These are phyloP conservation scores for Bocquillonia castaneifolia DNA, from an alignment of 441 rosid genomes.

Conservation along the genomic window DNA sequence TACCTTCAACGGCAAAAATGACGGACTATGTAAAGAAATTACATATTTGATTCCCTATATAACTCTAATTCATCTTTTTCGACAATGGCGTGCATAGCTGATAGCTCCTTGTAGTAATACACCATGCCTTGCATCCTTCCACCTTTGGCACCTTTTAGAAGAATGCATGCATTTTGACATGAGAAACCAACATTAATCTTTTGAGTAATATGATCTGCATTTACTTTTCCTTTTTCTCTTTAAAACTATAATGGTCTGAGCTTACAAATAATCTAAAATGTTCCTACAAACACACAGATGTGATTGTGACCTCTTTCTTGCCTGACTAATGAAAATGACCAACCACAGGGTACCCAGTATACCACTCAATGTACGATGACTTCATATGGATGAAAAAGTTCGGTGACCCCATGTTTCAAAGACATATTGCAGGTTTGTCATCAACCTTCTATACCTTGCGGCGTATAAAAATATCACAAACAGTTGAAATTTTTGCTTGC, in stretches of 20 bases:
- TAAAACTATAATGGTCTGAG: too few relatives aligned
- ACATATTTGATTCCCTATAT: not conserved
- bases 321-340: slow-evolving; percentile 14
- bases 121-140: not conserved
- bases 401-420: slow-evolving; percentile 71
- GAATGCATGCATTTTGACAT: not conserved
- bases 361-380: slow-evolving; percentile 86
- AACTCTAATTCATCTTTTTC: not conserved
- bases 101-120: too few relatives aligned
- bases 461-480: not conserved
- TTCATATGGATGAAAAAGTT: slow-evolving; percentile 76
- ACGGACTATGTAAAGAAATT: not conserved
- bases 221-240: not conserved
- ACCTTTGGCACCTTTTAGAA: slow-evolving; percentile 3
- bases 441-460: not conserved
- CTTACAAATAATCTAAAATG: not conserved
- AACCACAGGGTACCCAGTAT: slow-evolving; percentile 65
- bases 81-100: too few relatives aligned
- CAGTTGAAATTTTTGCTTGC: not conserved
- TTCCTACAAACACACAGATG: not conserved
- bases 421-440: slow-evolving; percentile 65
- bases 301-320: slow-evolving; percentile 1
- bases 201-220: too few relatives aligned
- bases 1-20: not conserved
- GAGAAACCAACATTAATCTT: not conserved